phyloP scores from a whole-genome alignment of 2,329 filamentous ascomycete species.

The Colletotrichum tropicicola region DNA sequence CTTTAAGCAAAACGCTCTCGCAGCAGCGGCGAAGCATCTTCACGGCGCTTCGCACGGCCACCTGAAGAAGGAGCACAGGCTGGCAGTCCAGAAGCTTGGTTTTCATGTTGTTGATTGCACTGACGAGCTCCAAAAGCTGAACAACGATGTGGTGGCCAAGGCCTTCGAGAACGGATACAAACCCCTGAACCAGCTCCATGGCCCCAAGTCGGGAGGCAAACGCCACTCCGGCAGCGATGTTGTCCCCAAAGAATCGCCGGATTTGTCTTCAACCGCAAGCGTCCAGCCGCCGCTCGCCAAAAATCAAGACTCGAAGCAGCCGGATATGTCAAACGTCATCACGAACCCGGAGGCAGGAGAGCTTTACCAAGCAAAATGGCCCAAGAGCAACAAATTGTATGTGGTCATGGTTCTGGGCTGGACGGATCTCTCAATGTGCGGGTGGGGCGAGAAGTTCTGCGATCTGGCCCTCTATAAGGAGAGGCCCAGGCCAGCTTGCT shows the following conservation, averaged over 20 bases:
- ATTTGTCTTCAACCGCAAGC: neutral
- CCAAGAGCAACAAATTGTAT: constrained; percentile 22
- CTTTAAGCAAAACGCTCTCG: constrained; percentile 29
- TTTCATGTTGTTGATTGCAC: constrained; percentile 31
- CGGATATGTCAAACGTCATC: constrained; percentile 7
- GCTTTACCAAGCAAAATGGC: constrained; percentile 30
- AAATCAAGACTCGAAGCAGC: neutral
- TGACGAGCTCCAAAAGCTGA: constrained; percentile 15
- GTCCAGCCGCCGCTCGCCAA: neutral
- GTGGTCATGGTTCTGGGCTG: constrained; percentile 32
- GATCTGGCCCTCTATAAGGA: constrained; percentile 9
- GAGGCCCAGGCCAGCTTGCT: constrained; percentile 25
- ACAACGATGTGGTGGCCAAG: constrained; percentile 29
- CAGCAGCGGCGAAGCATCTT: constrained; percentile 31
- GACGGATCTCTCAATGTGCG: constrained; percentile 24
- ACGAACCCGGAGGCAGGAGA: constrained; percentile 28
- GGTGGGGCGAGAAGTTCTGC: constrained; percentile 18
- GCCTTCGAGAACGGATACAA: constrained; percentile 30
- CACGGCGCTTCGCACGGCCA: constrained; percentile 26
- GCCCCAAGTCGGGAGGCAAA: constrained; percentile 25
- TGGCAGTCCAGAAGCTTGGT: constrained; percentile 29
- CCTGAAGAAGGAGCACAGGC: constrained; percentile 12
- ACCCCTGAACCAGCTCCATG: constrained; percentile 26
- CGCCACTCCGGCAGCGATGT: constrained; percentile 1
- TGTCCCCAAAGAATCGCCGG: neutral